Conservation (phyloP, 345 rosid species). For the Gossypium bickii region DNA sequence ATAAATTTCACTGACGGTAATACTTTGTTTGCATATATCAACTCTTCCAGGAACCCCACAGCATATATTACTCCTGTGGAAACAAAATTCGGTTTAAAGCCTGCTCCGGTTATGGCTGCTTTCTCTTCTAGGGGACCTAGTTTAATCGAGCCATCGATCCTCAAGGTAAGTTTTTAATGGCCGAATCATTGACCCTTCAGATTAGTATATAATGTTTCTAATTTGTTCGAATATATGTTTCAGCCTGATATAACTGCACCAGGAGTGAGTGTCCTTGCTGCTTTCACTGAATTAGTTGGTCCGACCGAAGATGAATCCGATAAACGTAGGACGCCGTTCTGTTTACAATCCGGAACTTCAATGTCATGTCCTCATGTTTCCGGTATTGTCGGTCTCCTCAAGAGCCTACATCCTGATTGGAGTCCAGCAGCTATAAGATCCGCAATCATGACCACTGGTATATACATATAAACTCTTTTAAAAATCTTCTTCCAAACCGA, state of each 20-base stretch:
- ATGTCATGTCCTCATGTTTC: constrained; percentile 57
- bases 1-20: constrained; percentile 33
- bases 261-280: constrained; percentile 44
- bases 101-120: constrained; percentile 39
- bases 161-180: constrained; percentile 22
- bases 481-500: not conserved
- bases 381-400: constrained; percentile 47
- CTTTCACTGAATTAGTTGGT: constrained; percentile 22
- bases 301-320: constrained; percentile 23
- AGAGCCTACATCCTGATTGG: constrained; percentile 41
- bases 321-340: constrained; percentile 28
- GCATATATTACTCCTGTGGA: constrained; percentile 23
- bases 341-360: constrained; percentile 40
- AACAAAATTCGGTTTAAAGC: constrained; percentile 11
- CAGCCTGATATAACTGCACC: constrained; percentile 67
- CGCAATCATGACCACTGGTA: constrained; percentile 48
- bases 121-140: constrained; percentile 52
- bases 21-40: constrained; percentile 32
- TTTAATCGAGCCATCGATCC: constrained; percentile 24
- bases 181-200: not conserved
- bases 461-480: no score
- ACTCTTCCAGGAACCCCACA: constrained; percentile 30
- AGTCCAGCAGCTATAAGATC: constrained; percentile 48
- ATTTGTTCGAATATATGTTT: not conserved
- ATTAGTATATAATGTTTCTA: not conserved